Base-by-base conservation (phyloP, 371 early-diverging fungal genomes). In the Scutellospora calospora region DNA sequence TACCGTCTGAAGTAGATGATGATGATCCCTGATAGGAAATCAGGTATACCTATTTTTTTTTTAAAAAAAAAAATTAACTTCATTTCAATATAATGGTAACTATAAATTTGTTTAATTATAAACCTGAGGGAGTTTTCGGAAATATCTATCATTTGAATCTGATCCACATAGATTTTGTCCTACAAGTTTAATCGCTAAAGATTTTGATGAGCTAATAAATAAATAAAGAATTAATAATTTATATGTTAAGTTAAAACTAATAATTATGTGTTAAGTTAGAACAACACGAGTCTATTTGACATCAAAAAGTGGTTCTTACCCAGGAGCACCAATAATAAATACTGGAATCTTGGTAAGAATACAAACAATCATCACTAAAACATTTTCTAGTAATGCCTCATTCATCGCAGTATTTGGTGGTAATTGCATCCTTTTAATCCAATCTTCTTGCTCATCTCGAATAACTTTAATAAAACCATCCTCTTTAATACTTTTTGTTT, bases 1-100 rank as follows among this genome's bases (percentile, higher is more conserved):
- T 80, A 20, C 80, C 80, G 3, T 80, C 62, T 6, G 80, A 80
- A 18, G 80, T 80, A 8, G 80, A 80, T 18, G 41, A 80, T 12
- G 80, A 76, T 9, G 63, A 76, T n/a, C 62, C 57, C 78, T 59
- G 76, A 57, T 76, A 55, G 11, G 75, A 27, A 38, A 80, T 59
- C 0, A 80, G 20, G 6, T 79, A 33, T 27, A 80, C 41, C 80
- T 80, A 31, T 31, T 38, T 18, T 33, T 1, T 16, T 49, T 49
- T 2, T 49, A 16, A 8, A 20, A 55, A 33, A 22, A 74, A 38
- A 55, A 29, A 68, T 65, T 35, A 1, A 16, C 9, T 35, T 29
- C 5, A 18, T 22, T 59, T 11, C n/a, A 59, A 59, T 20, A 22
- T 25, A 8, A 59, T 0, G 3, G 12, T 52, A 2, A 52, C 20